phyloP scores from a whole-genome alignment of 2,329 filamentous ascomycete genomes.

The Epichloe scottii region DNA sequence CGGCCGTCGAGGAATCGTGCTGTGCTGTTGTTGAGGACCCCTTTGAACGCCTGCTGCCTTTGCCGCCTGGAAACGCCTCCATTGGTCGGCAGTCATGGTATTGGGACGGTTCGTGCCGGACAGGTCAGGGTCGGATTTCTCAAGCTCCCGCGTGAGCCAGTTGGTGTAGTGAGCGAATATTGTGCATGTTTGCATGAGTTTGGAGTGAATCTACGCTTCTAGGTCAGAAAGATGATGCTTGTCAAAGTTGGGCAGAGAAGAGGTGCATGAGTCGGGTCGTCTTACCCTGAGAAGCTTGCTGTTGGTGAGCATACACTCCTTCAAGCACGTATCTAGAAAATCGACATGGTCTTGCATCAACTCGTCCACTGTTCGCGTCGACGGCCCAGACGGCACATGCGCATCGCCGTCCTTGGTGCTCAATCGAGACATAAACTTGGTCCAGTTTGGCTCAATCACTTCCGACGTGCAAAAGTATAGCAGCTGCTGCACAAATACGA shows the following conservation, averaged over 20 bases:
- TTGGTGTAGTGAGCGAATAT: slow-evolving; percentile 87
- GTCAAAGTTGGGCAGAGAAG: neutral
- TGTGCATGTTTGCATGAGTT: slow-evolving; percentile 90
- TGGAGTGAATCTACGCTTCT: slow-evolving; percentile 70
- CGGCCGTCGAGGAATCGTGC: slow-evolving; percentile 12
- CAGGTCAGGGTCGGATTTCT: slow-evolving; percentile 72
- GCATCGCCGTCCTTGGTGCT: slow-evolving; percentile 42
- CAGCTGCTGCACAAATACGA: slow-evolving; percentile 92
- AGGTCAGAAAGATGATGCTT: slow-evolving; percentile 6
- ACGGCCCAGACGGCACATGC: slow-evolving; percentile 14
- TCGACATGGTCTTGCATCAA: slow-evolving; percentile 99
- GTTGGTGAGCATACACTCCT: slow-evolving; percentile 98
- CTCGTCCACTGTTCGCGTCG: slow-evolving; percentile 71
- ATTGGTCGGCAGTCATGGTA: slow-evolving; percentile 49
- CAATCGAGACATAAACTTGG: slow-evolving; percentile 78
- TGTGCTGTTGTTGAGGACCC: slow-evolving; percentile 9
- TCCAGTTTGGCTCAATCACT: slow-evolving; percentile 97
- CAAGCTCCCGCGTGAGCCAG: slow-evolving; percentile 72
- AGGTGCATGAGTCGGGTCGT: slow-evolving; percentile 4
- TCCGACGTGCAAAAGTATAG: slow-evolving; percentile 95
- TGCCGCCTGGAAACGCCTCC: slow-evolving; percentile 42
- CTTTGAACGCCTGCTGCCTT: slow-evolving; percentile 21
- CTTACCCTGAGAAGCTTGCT: slow-evolving; percentile 80
- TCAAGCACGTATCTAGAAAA: slow-evolving; percentile 92
- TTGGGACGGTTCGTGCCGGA: slow-evolving; percentile 44